Base-by-base conservation (phyloP, 2,329 filamentous ascomycete species). In the Colletotrichum graminicola region DNA sequence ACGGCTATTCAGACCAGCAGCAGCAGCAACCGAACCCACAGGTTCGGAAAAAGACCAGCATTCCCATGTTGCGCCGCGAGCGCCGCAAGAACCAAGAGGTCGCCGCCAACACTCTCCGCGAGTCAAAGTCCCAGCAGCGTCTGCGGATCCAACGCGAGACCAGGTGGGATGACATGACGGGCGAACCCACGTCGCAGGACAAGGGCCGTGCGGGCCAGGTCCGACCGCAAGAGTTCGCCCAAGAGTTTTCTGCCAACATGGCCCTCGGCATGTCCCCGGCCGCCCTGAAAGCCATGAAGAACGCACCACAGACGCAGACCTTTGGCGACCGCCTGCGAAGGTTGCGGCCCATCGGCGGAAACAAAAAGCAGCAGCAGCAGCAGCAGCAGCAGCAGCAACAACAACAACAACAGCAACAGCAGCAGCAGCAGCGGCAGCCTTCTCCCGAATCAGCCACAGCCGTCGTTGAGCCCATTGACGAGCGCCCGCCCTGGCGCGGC, bases 401-500 rank as follows among this genome's bases (percentile, higher is more conserved):
- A 23, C 73, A 74, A 11, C 55, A 59, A 0, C 29, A 18, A 8
- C 29, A 3, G 16, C 51, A 34, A 34, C 3, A 74, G n/a, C 75
- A 76, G 29, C 73, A 74, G 23, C 55, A 59, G 2, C 18, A 21
- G 29, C 16, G 10, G 8, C 52, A 36, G 23, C 12, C 36, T 41
- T 18, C 74, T 34, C 72, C 76, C 66, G 72, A 74, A 8, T 70
- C 75, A 23, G 69, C 76, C n/a, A 52, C 71, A 10, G 66, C 62
- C 11, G 62, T 70, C 23, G 5, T 18, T 18, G 57, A 57, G 16
- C 32, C 71, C 71, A 51, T 83, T 64, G 83, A 86, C 34, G 83
- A 77, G 62, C 84, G 85, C 29, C 89, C 90, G 6, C 85, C 90
- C 68, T 94, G 93, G 93, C 91, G 90, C 76, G 92, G 92, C 23